phyloP scores from a whole-genome alignment of 306 rosid species.

The Datisca glomerata region DNA sequence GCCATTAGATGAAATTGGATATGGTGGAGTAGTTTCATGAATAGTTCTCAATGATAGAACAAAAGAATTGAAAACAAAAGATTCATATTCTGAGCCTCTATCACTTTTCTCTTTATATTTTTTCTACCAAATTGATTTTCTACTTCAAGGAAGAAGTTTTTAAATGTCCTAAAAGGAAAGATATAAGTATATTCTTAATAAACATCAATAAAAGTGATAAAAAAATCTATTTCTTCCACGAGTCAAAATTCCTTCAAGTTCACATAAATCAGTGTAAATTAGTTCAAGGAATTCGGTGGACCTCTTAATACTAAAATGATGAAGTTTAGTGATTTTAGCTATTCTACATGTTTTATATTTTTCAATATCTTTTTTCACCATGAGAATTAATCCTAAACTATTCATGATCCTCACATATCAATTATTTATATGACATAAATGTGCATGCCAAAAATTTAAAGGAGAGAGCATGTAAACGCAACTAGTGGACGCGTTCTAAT shows the following conservation, averaged over 20 bases:
- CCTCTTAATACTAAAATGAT: background rate
- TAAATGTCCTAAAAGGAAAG: background rate
- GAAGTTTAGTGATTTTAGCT: background rate
- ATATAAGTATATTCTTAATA: background rate
- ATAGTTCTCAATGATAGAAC: too few species aligned
- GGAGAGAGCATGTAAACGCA: background rate
- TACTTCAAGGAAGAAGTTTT: too few species aligned
- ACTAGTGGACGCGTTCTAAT: background rate
- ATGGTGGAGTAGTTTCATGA: too few species aligned
- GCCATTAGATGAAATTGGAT: too few species aligned
- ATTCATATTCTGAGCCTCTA: too few species aligned
- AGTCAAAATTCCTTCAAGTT: background rate
- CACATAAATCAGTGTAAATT: background rate
- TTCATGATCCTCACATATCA: background rate
- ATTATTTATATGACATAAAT: background rate
- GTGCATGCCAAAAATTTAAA: too few species aligned
- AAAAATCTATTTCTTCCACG: background rate
- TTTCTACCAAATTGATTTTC: background rate
- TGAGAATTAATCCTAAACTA: too few species aligned
- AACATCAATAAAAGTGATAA: background rate
- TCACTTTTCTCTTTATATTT: background rate
- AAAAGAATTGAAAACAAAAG: too few species aligned
- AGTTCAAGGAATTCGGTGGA: background rate
- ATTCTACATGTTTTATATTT: background rate
- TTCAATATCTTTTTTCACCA: background rate